These are phyloP conservation scores for Groenewaldozyma tartarivorans DNA, from an alignment of 805 yeast species.

Conservation along the genomic window DNA sequence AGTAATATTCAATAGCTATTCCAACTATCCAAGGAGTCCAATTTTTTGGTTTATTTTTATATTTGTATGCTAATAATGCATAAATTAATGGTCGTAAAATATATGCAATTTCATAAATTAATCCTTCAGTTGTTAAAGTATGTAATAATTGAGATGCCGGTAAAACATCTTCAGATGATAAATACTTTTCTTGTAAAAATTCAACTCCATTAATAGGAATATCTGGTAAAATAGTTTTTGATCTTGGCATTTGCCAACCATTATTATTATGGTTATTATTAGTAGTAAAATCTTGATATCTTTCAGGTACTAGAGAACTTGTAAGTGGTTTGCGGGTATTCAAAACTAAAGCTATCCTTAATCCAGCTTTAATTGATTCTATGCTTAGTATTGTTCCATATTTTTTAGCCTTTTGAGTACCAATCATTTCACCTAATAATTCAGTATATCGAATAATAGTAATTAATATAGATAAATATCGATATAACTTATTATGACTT, in stretches of 20 bases:
- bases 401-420: constrained; percentile 12
- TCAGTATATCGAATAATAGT: constrained; percentile 26
- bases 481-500: constrained; percentile 18
- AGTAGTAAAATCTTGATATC: constrained; percentile 25
- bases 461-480: constrained; percentile 22
- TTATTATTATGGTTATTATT: background rate
- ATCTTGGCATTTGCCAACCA: constrained; percentile 21
- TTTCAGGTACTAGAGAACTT: constrained; percentile 24
- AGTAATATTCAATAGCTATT: constrained; percentile 24
- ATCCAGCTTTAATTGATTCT: constrained; percentile 24
- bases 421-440: constrained; percentile 30
- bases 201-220: constrained; percentile 15
- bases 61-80: constrained; percentile 24
- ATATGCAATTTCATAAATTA: constrained; percentile 25
- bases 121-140: constrained; percentile 16
- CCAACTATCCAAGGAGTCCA: constrained; percentile 36
- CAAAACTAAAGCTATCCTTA: constrained; percentile 24
- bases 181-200: constrained; percentile 20
- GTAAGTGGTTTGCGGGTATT: constrained; percentile 24
- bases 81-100: constrained; percentile 33
- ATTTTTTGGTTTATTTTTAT: constrained; percentile 14
- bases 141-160: constrained; percentile 25
- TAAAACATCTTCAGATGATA: constrained; percentile 26
- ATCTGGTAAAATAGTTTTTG: constrained; percentile 16
- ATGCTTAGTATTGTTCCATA: constrained; percentile 19